Conservation (phyloP, 73 alveolate species). For the Paramecium bursaria region DNA sequence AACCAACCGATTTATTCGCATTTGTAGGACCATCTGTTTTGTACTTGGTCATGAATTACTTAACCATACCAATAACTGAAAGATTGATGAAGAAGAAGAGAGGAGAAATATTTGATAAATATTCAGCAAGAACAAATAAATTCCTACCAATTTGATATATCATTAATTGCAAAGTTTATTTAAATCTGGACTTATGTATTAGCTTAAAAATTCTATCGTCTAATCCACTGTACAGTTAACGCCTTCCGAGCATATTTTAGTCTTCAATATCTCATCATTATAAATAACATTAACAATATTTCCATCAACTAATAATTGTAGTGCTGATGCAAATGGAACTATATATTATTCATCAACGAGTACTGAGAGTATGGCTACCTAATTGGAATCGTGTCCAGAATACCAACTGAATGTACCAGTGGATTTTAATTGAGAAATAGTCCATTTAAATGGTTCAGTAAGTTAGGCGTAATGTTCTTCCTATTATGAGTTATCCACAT, state of each 20-base stretch:
- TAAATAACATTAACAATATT: not conserved
- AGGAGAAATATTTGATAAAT: slow-evolving; percentile 4
- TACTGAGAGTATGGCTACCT: slow-evolving; percentile 18
- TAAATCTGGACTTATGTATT: slow-evolving; percentile 42
- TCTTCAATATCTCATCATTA: not conserved
- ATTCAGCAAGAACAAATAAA: slow-evolving; percentile 28
- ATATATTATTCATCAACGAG: slow-evolving; percentile 6
- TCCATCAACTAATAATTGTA: not conserved
- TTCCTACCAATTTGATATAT: slow-evolving; percentile 11
- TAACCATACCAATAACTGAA: slow-evolving; percentile 25
- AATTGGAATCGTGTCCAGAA: slow-evolving; percentile 56
- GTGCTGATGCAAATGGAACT: slow-evolving; percentile 28
- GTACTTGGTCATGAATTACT: not conserved
- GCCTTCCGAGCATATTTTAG: slow-evolving; percentile 9
- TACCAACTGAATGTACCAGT: slow-evolving; percentile 42
- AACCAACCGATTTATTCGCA: not conserved
- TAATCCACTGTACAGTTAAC: not conserved
- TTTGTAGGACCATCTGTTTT: slow-evolving; percentile 3
- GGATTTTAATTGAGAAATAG: slow-evolving; percentile 34
- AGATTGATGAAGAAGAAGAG: slow-evolving; percentile 45
- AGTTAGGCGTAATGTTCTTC: slow-evolving; percentile 30
- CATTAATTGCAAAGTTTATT: slow-evolving; percentile 18
- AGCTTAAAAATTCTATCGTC: not conserved
- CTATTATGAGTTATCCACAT: slow-evolving; percentile 36
- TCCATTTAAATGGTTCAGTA: slow-evolving; percentile 58